Evolutionary conservation across 352 stramenopile genomes (phyloP), one percentile per base, ranked within the genome.

Genomic region (Phytophthora sp.): DNA sequence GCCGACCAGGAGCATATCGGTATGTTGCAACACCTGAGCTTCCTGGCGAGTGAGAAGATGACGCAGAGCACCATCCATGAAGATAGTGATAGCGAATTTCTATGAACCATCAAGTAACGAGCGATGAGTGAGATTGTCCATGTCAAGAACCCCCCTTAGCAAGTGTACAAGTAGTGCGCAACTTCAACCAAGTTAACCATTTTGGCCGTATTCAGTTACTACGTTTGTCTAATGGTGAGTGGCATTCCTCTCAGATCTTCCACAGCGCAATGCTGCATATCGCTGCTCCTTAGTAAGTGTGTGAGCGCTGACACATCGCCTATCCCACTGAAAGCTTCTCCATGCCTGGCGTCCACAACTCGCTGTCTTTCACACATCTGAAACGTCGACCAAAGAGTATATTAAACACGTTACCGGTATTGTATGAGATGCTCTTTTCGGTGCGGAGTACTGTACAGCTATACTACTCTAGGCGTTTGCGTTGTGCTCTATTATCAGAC

Each of bases 31-130:
- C 86, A 94, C 65, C 54, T 94, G 55, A 94, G 86, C 59, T 94
- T 94, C 72, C 74, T 94, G 39, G 86, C 86, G 27, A 94, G 86
- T 59, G 86, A 94, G 72, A 94, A 94, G 69, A 94, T 94, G 86
- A 90, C 82, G 61, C 86, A 94, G 61, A 93, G 81, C 65, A 89
- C 82, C 35, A 83, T 88, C 46, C 76, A 88, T 13, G 82, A 82
- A 73, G 84, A 93, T 71, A 90, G 80, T 57, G 84, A 93, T 73
- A 91, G 80, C 65, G 84, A 93, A 69, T 85, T 90, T 59, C 74
- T 90, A 68, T 93, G 71, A 78, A 57, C 39, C 31, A 55, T 59
- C 41, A 61, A 69, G 56, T 66, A 64, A 44, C 29, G 29, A 69
- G 42, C 23, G 45, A 63, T 38, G 36, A 65, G 27, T 38, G 36